Evolutionary conservation across 306 rosid species (phyloP), one percentile per base, ranked within the genome.

Genomic region (Gastrolobium bilobum): DNA sequence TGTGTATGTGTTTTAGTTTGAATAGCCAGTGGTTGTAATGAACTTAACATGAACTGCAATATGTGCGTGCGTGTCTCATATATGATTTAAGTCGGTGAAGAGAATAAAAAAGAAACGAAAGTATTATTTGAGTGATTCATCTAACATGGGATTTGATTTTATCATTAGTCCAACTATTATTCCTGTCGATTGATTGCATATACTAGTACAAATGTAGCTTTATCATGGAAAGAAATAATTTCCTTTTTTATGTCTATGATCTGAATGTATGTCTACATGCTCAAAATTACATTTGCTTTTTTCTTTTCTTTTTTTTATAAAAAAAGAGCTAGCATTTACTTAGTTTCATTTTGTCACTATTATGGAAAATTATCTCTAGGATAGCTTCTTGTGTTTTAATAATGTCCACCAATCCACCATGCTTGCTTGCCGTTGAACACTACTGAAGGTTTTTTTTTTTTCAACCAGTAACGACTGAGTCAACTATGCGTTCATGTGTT

Each of bases 381-480:
- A 58, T 38, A 44, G 15, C 7, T 51, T 26, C 46, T 66, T 50
- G 75, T 42, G 4, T 6, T 53, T 52, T 13, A 33, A 37, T 7
- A 51, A 62, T 46, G 60, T 33, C 35, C 33, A 63, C 34, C 26
- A 20, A 20, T 20, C 26, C 26, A 20, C 26, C 26, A 20, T 20
- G 26, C 26, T 20, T 20, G 60, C 47, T 8, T 79, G 5, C 35
- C 53, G 20, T 37, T 44, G 38, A 69, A 60, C 6, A n/a, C 53
- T 68, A 71, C 80, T 56, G 37, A 79, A 37, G 37, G 7, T 57
- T 42, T 68, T 52, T 47, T 80, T 79, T 80, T 79, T 82, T 71
- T 81, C 67, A 76, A 72, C 40, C 88, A 90, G 98, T 90, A 80
- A 87, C 90, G 80, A 90, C 97, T 0, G 90, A 73, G 78, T 86